phyloP scores from a whole-genome alignment of 1,284 basidiomycete species.

The Blastosporella zonata region DNA sequence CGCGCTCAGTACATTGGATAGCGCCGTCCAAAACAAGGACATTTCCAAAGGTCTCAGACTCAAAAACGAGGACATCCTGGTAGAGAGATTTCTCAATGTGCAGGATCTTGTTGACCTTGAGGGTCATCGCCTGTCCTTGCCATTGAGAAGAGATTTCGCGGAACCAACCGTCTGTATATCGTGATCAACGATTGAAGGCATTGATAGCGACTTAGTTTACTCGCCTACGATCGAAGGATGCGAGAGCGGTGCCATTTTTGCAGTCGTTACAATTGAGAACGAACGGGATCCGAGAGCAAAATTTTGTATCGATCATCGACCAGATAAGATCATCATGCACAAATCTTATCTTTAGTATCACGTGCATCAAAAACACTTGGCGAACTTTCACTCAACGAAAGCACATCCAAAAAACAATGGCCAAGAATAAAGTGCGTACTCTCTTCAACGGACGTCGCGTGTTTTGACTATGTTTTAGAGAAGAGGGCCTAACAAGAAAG shows the following conservation, averaged over 20 bases:
- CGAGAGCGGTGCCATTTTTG: slow-evolving; percentile 32
- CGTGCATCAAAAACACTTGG: slow-evolving; percentile 2
- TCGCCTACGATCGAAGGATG: slow-evolving; percentile 36
- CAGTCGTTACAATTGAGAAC: not conserved
- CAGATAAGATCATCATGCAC: not conserved
- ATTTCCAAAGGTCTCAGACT: slow-evolving; percentile 93
- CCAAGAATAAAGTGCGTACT: slow-evolving; percentile 8
- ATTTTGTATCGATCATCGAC: slow-evolving; percentile 14
- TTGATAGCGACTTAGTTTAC: slow-evolving; percentile 1
- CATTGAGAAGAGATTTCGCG: slow-evolving; percentile 95
- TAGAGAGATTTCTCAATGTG: slow-evolving; percentile 92
- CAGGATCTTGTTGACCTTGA: slow-evolving; percentile 94
- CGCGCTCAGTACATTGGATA: slow-evolving; percentile 96
- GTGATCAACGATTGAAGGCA: not conserved
- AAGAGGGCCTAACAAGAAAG: not conserved
- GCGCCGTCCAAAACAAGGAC: slow-evolving; percentile 95
- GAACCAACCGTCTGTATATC: slow-evolving; percentile 88
- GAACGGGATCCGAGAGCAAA: slow-evolving; percentile 12
- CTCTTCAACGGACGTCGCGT: not conserved
- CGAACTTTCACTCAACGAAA: not conserved
- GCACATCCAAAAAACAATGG: slow-evolving; percentile 1
- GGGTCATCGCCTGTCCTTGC: slow-evolving; percentile 95
- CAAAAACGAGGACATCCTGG: slow-evolving; percentile 96
- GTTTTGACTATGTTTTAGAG: not conserved
- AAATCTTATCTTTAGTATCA: not conserved